These are phyloP conservation scores for Zygosaccharomyces kombuchaensis DNA, from an alignment of 805 yeast genomes.

Conservation along the genomic window DNA sequence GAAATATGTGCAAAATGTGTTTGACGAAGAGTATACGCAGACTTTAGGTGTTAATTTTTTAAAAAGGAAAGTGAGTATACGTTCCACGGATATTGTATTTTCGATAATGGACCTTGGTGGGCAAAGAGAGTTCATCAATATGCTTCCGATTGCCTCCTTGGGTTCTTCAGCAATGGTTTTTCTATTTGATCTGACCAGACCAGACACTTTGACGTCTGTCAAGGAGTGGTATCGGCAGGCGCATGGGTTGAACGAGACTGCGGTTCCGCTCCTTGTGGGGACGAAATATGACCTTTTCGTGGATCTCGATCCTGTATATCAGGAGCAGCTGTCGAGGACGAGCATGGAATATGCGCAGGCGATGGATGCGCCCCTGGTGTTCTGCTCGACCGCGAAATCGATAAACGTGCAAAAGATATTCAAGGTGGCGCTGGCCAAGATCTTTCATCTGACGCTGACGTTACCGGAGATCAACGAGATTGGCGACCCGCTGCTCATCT, in stretches of 20 bases:
- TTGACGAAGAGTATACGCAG: conserved; percentile 87
- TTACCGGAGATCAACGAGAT: conserved; percentile 76
- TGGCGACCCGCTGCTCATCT: conserved; percentile 90
- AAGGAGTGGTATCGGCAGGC: conserved; percentile 95
- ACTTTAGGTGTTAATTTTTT: conserved; percentile 93
- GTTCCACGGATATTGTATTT: conserved; percentile 83
- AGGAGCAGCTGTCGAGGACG: conserved; percentile 74
- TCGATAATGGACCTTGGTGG: conserved; percentile 97
- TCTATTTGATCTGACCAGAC: conserved; percentile 85
- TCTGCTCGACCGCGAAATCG: conserved; percentile 88
- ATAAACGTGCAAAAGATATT: conserved; percentile 92
- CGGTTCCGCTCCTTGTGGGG: conserved; percentile 87
- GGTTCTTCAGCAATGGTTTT: conserved; percentile 90
- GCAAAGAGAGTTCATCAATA: conserved; percentile 87
- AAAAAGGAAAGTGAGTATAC: conserved; percentile 81
- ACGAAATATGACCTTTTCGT: conserved; percentile 89
- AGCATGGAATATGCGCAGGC: conserved; percentile 83
- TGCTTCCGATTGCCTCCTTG: conserved; percentile 87
- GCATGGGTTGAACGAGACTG: conserved; percentile 81
- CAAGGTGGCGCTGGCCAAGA: conserved; percentile 83
- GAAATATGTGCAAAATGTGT: conserved; percentile 91
- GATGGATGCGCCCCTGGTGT: conserved; percentile 80
- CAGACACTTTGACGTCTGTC: conserved; percentile 77
- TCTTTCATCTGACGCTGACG: conserved; percentile 77
- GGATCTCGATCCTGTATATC: conserved; percentile 73